Evolutionary conservation across 768 basidiomycete genomes (phyloP).

Genomic region (Tricholoma sp.): DNA sequence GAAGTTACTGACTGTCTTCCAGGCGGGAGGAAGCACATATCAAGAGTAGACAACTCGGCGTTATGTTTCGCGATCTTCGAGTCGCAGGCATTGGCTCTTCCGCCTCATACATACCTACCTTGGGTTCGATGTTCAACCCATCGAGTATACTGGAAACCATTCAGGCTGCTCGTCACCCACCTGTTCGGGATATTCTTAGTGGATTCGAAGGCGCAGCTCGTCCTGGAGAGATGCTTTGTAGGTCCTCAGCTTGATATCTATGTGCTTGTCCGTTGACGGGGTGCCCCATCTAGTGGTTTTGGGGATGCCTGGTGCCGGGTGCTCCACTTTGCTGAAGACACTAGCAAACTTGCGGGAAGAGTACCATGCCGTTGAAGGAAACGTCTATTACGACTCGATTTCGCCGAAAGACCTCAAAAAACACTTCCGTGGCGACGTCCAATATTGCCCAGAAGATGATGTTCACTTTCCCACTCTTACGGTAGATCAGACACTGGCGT

Average conservation of each 20-base stretch:
- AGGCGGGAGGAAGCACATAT: conserved; percentile 18
- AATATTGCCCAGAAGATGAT: conserved; percentile 82
- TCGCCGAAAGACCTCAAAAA: conserved; percentile 55
- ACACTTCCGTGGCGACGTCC: conserved; percentile 72
- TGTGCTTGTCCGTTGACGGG: background rate
- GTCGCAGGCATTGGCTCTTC: conserved; percentile 45
- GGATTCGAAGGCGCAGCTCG: conserved; percentile 60
- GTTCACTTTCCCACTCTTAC: conserved; percentile 81
- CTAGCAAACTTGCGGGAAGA: conserved; percentile 72
- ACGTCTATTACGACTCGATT: conserved; percentile 73
- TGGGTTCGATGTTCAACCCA: conserved; percentile 50
- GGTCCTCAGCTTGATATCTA: conserved; percentile 22
- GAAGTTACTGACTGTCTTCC: background rate
- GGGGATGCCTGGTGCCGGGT: conserved; percentile 84
- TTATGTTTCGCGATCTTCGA: conserved; percentile 46
- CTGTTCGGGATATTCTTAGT: conserved; percentile 54
- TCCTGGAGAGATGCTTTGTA: conserved; percentile 74
- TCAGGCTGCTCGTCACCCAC: conserved; percentile 49
- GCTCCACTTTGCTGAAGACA: conserved; percentile 77
- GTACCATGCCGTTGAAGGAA: conserved; percentile 64
- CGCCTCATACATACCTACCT: conserved; percentile 41
- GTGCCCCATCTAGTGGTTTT: conserved; percentile 61
- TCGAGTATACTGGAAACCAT: conserved; percentile 31
- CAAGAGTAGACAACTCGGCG: conserved; percentile 38
- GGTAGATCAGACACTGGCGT: conserved; percentile 67